Base-by-base conservation (phyloP, 2,329 filamentous ascomycete genomes). In the Nothophoma quercina region DNA sequence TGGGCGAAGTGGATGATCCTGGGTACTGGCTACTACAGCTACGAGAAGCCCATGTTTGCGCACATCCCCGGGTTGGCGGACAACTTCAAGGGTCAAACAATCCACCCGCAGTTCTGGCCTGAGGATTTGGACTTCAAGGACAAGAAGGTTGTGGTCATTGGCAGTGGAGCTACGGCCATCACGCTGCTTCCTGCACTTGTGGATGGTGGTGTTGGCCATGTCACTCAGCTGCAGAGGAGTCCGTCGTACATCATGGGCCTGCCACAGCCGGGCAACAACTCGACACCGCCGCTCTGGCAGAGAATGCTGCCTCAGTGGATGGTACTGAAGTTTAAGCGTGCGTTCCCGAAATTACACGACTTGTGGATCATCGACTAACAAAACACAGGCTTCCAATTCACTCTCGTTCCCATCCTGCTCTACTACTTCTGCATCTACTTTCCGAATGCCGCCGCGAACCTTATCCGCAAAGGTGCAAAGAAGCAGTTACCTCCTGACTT, bases 141-240 rank as follows among this genome's bases (percentile, higher is more conserved):
- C 69, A 91, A 92, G 73, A 83, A 84, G 35, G 79, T 93, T 18
- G 82, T 90, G 34, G 79, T 93, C 51, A 84, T 95, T 56, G 90
- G 90, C 13, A 88, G 84, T 13, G 91, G 91, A 7, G 91, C 91
- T 2, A 96, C 91, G 0, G 88, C 90, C 6, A 76, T 93, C 40
- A 95, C 91, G 0, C 79, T 96, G 1, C 71, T 96, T 3, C 91
- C 91, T 0, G 83, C 81, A 38, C 75, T 96, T 36, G 84, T 86
- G 1, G 76, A 88, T 34, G 83, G 81, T 30, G 89, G 88, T 10
- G 77, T 77, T 5, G 75, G 75, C 5, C 81, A 83, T 12, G 85
- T 92, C 22, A 93, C 89, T 1, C 91, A 93, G 84, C 81, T 96
- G 2, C 91, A 96, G 75, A 85, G 91, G 50, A 91, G 86, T 36